phyloP scores from a whole-genome alignment of 2,329 filamentous ascomycete species.

The Phyllosticta citribraziliensis region DNA sequence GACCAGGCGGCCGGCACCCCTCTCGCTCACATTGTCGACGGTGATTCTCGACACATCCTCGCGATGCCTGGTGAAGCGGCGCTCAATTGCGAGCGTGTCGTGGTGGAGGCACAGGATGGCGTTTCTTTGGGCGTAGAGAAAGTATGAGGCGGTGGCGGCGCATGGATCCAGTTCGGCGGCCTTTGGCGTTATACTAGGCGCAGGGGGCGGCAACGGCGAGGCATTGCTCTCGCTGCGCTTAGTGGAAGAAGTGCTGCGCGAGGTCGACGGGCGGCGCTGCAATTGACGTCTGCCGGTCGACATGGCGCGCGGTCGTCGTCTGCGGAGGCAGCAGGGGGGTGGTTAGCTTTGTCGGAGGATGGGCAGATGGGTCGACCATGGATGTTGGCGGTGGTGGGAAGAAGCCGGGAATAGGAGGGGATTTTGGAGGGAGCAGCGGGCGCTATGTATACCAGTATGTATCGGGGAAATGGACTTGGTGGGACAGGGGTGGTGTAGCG shows the following conservation, averaged over 20 bases:
- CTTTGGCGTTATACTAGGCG: constrained; percentile 35
- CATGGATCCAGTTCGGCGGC: constrained; percentile 64
- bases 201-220: constrained; percentile 24
- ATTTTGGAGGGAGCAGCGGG: constrained; percentile 15
- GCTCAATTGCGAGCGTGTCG: constrained; percentile 81
- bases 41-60: constrained; percentile 76
- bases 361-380: constrained; percentile 2
- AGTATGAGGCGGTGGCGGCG: constrained; percentile 80
- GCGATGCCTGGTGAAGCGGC: constrained; percentile 72
- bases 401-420: constrained; percentile 13
- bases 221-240: constrained; percentile 20
- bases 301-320: constrained; percentile 29
- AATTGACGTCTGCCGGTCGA: constrained; percentile 28
- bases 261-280: constrained; percentile 32
- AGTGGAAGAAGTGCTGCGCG: constrained; percentile 22
- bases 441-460: constrained; percentile 15
- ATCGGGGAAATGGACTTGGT: constrained; percentile 18
- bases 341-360: constrained; percentile 15
- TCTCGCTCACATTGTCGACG: constrained; percentile 84
- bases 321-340: constrained; percentile 17
- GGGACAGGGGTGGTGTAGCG: not conserved
- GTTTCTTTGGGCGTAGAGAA: constrained; percentile 77
- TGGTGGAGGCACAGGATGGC: constrained; percentile 82
- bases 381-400: not conserved
- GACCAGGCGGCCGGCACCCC: constrained; percentile 72